These are phyloP conservation scores for Omphalotus olearius DNA, from an alignment of 1,284 basidiomycete species.

Conservation along the genomic window DNA sequence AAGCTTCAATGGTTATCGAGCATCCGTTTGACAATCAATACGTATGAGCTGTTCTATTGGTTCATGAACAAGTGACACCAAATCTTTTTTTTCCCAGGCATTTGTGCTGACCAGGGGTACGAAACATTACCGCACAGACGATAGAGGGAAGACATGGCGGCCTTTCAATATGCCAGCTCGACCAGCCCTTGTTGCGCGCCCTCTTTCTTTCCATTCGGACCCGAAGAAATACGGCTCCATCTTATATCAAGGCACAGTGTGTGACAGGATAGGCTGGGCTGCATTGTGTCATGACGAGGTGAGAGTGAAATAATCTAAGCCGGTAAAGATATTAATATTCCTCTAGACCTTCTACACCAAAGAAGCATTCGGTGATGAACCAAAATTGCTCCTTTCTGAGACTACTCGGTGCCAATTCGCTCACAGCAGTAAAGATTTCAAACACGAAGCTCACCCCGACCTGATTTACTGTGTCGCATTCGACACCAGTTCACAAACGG, in stretches of 20 bases:
- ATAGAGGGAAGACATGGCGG: conserved; percentile 84
- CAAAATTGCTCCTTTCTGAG: conserved; percentile 60
- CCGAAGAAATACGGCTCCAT: conserved; percentile 66
- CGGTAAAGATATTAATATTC: not conserved
- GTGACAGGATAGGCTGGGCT: conserved; percentile 60
- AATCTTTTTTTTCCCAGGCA: conserved; percentile 46
- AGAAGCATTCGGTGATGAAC: conserved; percentile 67
- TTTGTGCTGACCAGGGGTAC: conserved; percentile 73
- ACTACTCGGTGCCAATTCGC: conserved; percentile 84
- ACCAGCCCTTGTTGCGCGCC: conserved; percentile 55
- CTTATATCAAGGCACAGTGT: conserved; percentile 79
- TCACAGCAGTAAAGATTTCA: conserved; percentile 76
- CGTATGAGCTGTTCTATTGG: conserved; percentile 37
- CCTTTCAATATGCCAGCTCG: conserved; percentile 66
- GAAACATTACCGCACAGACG: conserved; percentile 81
- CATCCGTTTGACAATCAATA: conserved; percentile 83
- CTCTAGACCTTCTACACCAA: conserved; percentile 80
- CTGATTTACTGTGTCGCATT: conserved; percentile 87
- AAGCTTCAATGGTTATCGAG: conserved; percentile 73
- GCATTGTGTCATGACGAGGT: conserved; percentile 76
- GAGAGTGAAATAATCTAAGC: conserved; percentile 15
- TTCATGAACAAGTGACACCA: conserved; percentile 2
- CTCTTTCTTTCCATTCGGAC: conserved; percentile 84
- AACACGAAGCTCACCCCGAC: conserved; percentile 65
- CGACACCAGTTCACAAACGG: conserved; percentile 51